Percentiles rank a stretch among this genome's conserved stretches.
These are phyloP conservation scores for Exophiala sideris DNA, from an alignment of 2,329 filamentous ascomycete species.

Conservation along the genomic window DNA sequence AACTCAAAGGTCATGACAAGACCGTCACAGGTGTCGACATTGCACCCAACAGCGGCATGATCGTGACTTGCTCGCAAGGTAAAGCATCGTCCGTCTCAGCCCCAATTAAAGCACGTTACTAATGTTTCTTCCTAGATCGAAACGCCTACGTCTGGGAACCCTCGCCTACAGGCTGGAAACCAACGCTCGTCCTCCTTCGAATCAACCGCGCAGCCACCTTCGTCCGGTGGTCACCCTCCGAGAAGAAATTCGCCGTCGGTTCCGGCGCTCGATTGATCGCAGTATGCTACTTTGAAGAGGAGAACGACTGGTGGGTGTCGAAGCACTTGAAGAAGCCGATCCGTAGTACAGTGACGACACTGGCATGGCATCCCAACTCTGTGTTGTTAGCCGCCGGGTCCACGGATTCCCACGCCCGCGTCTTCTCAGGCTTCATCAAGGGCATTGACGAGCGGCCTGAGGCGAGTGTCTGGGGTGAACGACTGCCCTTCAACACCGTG, in stretches of 20 bases:
- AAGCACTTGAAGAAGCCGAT: constrained; percentile 99
- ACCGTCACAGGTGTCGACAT: constrained; percentile 95
- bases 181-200: constrained; percentile 90
- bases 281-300: constrained; percentile 97
- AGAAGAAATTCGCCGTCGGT: constrained; percentile 96
- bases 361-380: constrained; percentile 96
- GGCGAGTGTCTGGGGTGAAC: constrained; percentile 87
- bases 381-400: constrained; percentile 91
- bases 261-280: constrained; percentile 94
- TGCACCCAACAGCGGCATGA: constrained; percentile 82
- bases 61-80: constrained; percentile 98
- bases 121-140: constrained; percentile 60
- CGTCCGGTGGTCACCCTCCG: constrained; percentile 93
- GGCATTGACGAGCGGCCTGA: constrained; percentile 83
- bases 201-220: constrained; percentile 97
- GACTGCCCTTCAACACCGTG: constrained; percentile 95
- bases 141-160: constrained; percentile 98
- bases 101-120: constrained; percentile 4
- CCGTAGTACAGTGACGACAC: constrained; percentile 89
- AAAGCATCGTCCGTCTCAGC: constrained; percentile 24
- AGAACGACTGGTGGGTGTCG: constrained; percentile 99
- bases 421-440: constrained; percentile 96
- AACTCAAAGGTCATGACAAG: constrained; percentile 96
- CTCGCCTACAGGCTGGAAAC: constrained; percentile 89
- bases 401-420: constrained; percentile 93